A percentile compares a stretch with the other conserved stretches of the same genome.
Conservation (phyloP, 108 stramenopile species). For the Nannochloropsis salina region DNA sequence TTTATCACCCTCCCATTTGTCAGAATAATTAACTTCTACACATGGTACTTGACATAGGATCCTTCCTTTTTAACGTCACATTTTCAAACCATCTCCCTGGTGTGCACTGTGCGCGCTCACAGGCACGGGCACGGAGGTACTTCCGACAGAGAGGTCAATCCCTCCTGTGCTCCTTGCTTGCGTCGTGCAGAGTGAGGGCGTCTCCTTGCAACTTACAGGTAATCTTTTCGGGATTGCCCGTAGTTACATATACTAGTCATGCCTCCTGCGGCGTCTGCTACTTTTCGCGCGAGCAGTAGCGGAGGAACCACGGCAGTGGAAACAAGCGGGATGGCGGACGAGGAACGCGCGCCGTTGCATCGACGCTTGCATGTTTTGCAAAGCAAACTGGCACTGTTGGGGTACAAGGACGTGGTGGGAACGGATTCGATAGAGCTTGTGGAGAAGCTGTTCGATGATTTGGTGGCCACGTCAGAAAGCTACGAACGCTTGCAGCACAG, state of each 20-base stretch:
- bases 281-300: neutral
- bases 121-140: no score
- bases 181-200: no score
- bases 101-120: no score
- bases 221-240: no score
- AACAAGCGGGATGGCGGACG: neutral
- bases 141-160: no score
- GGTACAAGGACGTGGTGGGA: slow-evolving; percentile 44
- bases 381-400: slow-evolving; percentile 36
- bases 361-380: neutral
- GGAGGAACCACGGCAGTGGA: slow-evolving; percentile 19
- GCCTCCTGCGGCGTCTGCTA: neutral
- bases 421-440: slow-evolving; percentile 51
- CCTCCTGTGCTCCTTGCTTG: no score
- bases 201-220: no score
- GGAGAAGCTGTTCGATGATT: slow-evolving; percentile 51
- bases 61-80: no score
- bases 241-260: neutral
- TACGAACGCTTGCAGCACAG: slow-evolving; percentile 53
- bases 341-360: neutral
- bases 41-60: no score
- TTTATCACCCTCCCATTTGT: no score
- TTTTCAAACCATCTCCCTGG: no score
- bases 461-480: slow-evolving; percentile 56
- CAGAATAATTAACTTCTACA: no score